Conservation (phyloP, 352 stramenopile species). For the Phytophthora cryptogea region DNA sequence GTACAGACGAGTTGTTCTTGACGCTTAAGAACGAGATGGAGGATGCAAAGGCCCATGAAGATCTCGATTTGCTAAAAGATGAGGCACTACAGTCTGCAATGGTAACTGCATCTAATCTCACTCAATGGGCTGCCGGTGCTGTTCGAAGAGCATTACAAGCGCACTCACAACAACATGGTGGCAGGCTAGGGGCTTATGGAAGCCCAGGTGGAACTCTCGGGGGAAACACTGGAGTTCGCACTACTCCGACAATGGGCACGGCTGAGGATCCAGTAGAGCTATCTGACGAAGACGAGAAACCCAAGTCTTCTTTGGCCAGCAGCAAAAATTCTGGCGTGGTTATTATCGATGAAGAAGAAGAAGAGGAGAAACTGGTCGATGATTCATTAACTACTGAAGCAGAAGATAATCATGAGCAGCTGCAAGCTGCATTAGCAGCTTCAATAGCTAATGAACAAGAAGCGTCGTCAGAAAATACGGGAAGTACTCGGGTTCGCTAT, state of each 20-base stretch:
- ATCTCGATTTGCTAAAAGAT: slow-evolving; percentile 61
- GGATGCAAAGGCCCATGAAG: slow-evolving; percentile 68
- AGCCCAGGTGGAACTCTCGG: slow-evolving; percentile 2
- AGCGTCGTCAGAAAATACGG: slow-evolving; percentile 14
- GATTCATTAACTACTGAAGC: background rate
- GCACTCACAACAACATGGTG: slow-evolving; percentile 55
- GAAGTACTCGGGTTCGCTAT: slow-evolving; percentile 35
- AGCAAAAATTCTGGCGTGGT: slow-evolving; percentile 14
- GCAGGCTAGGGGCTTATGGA: slow-evolving; percentile 14
- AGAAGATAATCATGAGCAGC: slow-evolving; percentile 29
- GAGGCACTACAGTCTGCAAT: slow-evolving; percentile 82
- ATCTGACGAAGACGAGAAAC: slow-evolving; percentile 24
- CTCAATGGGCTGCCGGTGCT: slow-evolving; percentile 85
- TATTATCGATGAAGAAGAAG: slow-evolving; percentile 38
- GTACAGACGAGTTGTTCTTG: slow-evolving; percentile 51
- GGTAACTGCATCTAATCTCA: slow-evolving; percentile 83
- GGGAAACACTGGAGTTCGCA: slow-evolving; percentile 1
- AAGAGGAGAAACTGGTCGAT: slow-evolving; percentile 14
- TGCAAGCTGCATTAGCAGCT: slow-evolving; percentile 39
- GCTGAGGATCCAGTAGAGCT: slow-evolving; percentile 18
- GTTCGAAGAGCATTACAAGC: slow-evolving; percentile 71
- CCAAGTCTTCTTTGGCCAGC: slow-evolving; percentile 1
- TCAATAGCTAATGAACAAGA: slow-evolving; percentile 42
- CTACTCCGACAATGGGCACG: slow-evolving; percentile 6
- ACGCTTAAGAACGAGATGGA: slow-evolving; percentile 74